Percentiles rank a stretch among this genome's conserved stretches.
Conservation (phyloP, 1,139 yeast species). For the Magnusiomyces tetraspermus region DNA sequence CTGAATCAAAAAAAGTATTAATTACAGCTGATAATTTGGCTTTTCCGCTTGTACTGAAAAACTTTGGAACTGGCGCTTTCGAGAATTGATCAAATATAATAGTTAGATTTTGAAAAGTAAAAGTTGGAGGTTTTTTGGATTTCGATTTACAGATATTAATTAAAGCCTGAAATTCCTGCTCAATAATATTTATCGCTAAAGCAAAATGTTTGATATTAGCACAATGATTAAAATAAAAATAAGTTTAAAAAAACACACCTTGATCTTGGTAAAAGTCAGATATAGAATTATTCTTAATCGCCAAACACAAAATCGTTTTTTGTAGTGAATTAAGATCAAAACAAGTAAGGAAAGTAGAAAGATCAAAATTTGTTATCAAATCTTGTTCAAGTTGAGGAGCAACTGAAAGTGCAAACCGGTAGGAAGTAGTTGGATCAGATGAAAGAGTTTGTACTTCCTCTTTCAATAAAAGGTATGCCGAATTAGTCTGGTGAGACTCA, state of each 20-base stretch:
- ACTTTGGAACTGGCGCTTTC: no score
- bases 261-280: not conserved
- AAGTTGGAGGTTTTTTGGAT: no score
- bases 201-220: slow-evolving; percentile 3
- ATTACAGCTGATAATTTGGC: slow-evolving; percentile 8
- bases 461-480: slow-evolving; percentile 16
- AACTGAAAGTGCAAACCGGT: slow-evolving; percentile 24
- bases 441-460: slow-evolving; percentile 21
- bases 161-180: no score
- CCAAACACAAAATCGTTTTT: not conserved
- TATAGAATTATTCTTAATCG: not conserved
- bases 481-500: slow-evolving; percentile 18
- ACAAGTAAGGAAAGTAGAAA: no score
- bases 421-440: slow-evolving; percentile 21
- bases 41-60: slow-evolving; percentile 10
- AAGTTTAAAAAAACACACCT: slow-evolving; percentile 1
- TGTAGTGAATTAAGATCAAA: no score
- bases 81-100: no score
- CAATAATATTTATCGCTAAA: no score
- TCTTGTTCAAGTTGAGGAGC: slow-evolving; percentile 24
- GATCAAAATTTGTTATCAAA: no score
- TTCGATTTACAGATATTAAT: no score
- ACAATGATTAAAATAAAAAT: not conserved
- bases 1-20: not conserved
- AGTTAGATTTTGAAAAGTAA: no score